Base-by-base conservation (phyloP, 768 basidiomycete genomes). In the Trametes cubensis region DNA sequence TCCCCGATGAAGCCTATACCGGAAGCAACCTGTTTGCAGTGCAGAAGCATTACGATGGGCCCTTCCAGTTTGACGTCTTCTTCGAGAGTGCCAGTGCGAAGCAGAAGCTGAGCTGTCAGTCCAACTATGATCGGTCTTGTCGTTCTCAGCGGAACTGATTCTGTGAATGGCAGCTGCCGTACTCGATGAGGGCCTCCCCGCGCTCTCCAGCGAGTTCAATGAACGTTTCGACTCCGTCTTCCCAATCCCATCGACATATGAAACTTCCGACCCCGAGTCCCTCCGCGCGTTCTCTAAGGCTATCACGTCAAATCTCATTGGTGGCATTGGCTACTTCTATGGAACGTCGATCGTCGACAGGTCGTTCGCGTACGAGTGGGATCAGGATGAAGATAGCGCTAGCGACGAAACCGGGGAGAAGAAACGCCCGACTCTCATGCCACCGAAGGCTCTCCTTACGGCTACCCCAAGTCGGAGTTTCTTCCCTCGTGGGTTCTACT, bases 401-500 rank as follows among this genome's bases (percentile, higher is more conserved):
- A 76, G 77, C 39, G 75, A 76, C 47, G 78, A 76, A 1, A 17
- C 58, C 15, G 80, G 79, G 4, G 77, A 71, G n/a, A 72, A 76
- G 56, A 77, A 74, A 42, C 89, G 86, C n/a, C 81, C 90, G 17
- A 81, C 75, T 57, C 69, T 94, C 62, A 92, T 89, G 5, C 88
- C 90, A 38, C 88, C 92, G 7, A 86, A 80, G 61, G 84, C 85
- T 20, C 76, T 98, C 20, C 75, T 97, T 65, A 96, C 95, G 8
- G 95, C 93, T 0, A 98, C 96, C 0, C 95, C 95, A 4, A 96
- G 94, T 71, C 83, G 96, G 39, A 94, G 94, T 67, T 98, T 98
- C 80, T 98, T 98, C 80, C 95, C 95, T 0, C 81, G 95, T 72
- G 95, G 95, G 18, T 98, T 98, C 76, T 98, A 98, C 74, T 98